Conservation (phyloP, 305 asterid species). For the Fraxinus dipetala region DNA sequence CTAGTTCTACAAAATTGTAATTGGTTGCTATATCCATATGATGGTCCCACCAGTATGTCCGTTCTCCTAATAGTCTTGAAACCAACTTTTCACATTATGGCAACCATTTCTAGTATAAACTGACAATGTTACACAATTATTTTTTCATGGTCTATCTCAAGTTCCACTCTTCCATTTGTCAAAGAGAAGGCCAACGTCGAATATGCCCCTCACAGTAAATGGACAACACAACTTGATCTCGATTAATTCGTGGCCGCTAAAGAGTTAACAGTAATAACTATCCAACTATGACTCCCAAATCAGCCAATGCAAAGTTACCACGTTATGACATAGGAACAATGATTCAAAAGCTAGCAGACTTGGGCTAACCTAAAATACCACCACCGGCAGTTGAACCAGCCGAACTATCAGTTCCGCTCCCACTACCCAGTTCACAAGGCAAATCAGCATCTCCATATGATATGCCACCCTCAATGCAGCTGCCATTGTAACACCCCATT, state of each 20-base stretch:
- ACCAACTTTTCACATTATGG: background rate
- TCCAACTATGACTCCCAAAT: background rate
- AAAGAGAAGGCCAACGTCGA: background rate
- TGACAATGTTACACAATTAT: background rate
- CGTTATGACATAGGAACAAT: constrained; percentile 4
- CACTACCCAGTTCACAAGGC: constrained; percentile 99
- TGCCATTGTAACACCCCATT: constrained; percentile 66
- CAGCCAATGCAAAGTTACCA: constrained; percentile 4
- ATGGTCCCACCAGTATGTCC: background rate
- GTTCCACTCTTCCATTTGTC: background rate
- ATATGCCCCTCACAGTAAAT: background rate
- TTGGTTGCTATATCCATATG: background rate
- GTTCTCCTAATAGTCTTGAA: background rate
- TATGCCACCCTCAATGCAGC: constrained; percentile 77
- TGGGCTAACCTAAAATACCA: constrained; percentile 77
- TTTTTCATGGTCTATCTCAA: background rate
- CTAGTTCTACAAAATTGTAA: background rate
- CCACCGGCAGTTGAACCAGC: constrained; percentile 84
- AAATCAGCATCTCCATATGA: constrained; percentile 74
- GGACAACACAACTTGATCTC: background rate
- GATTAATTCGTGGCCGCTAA: background rate
- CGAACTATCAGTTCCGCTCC: constrained; percentile 86
- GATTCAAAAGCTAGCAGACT: constrained; percentile 18
- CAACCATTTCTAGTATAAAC: background rate
- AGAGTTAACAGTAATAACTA: background rate